Base-by-base conservation (phyloP, 371 early-diverging fungal genomes). In the Blakeslea trispora region DNA sequence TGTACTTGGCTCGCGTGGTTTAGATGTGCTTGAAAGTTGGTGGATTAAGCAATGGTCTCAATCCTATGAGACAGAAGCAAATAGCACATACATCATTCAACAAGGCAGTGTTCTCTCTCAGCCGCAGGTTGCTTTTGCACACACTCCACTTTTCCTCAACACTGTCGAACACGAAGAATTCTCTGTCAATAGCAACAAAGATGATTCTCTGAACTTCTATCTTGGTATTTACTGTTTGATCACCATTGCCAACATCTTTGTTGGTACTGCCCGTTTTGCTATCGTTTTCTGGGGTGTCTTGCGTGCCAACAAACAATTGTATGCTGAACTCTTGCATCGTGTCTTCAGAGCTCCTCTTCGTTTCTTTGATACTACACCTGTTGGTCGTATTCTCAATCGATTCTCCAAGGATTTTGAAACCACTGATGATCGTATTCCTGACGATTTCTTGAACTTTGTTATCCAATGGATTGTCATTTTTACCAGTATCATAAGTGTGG, bases 361-460 rank as follows among this genome's bases (percentile, higher is more conserved):
- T 4, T 75, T 75, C 62, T 75, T 75, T 55, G 76, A 73, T 34
- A 64, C 69, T 17, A 75, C 76, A 9, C 76, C 76, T 15, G 51
- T 89, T 8, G 93, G 91, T 9, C 74, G 92, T 32, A 87, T 93
- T 46, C 64, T 92, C 48, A 89, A 92, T 64, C 81, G 94, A 9
- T 90, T 92, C 31, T 58, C 70, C 18, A 69, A 69, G 23, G 80
- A 79, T 44, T 77, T 79, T 24, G 75, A 77, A 37, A 73, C 77
- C 0, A 68, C 77, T 50, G 80, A 79, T 34, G 75, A 75, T 8
- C 61, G 64, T 23, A 71, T 79, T 44, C 77, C 75, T 32, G 69
- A 72, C 35, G 66, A 69, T 22, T 55, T 79, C 14, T 63, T 72
- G 17, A 69, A 74, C 57, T 82, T 89, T 55, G 42, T 44, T 17